A percentile compares a stretch with the other conserved stretches of the same genome.
Evolutionary conservation across 768 basidiomycete genomes (phyloP).

Genomic region (Daedalea quercina): DNA sequence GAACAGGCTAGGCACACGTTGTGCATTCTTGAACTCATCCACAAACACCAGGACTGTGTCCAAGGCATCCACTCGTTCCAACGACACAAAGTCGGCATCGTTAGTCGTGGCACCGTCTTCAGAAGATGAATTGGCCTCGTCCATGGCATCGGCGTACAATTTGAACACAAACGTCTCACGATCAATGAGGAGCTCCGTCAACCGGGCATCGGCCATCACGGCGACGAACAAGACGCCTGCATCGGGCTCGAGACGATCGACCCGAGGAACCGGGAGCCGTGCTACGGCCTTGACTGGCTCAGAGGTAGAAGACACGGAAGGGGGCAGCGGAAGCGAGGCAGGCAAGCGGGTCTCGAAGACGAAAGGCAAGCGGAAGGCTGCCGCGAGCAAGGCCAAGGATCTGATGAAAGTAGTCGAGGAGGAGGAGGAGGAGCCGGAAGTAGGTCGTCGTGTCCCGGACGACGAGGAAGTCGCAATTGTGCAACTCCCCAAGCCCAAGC

Average conservation of each 20-base stretch:
- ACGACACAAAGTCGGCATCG: constrained; percentile 17
- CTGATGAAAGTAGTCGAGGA: constrained; percentile 23
- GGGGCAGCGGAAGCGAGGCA: constrained; percentile 19
- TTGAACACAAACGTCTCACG: constrained; percentile 5
- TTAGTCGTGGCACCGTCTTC: constrained; percentile 12
- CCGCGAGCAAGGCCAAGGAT: constrained; percentile 16
- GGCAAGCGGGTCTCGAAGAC: constrained; percentile 21
- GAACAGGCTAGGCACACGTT: constrained; percentile 35
- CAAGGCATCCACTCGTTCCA: constrained; percentile 22
- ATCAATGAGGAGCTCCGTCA: constrained; percentile 6
- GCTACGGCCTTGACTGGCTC: constrained; percentile 8
- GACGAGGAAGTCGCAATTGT: constrained; percentile 1
- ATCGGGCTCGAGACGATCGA: constrained; percentile 12
- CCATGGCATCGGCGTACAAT: constrained; percentile 5
- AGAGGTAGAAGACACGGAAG: constrained; percentile 18
- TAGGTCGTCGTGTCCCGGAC: constrained; percentile 12
- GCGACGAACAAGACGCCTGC: constrained; percentile 13
- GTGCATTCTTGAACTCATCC: constrained; percentile 35
- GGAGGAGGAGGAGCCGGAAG: constrained; percentile 19
- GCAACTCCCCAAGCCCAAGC: constrained; percentile 11
- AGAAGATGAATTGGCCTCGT: constrained; percentile 21
- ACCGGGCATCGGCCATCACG: constrained; percentile 14
- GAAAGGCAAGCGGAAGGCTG: constrained; percentile 17
- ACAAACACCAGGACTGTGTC: constrained; percentile 16
- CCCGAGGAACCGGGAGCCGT: constrained; percentile 9